Percentiles rank a stretch among this genome's conserved stretches.
Conservation (phyloP, 306 rosid genomes). For the Pyrus bretschneideri region DNA sequence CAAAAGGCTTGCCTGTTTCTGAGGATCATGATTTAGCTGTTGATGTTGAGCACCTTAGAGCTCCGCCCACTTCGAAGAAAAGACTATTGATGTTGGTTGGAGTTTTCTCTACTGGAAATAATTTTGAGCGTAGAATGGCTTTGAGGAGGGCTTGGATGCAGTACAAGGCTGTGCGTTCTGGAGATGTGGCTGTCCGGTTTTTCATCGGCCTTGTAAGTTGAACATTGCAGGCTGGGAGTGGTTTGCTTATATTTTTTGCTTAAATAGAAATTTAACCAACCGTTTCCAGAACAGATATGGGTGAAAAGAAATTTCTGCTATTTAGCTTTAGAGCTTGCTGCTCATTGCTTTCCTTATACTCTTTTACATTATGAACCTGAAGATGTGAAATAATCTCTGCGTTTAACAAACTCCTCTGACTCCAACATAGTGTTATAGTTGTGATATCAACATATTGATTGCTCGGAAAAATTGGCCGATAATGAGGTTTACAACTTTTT, state of each 20-base stretch:
- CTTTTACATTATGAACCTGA: not conserved
- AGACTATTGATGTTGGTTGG: constrained; percentile 72
- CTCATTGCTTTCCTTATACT: not conserved
- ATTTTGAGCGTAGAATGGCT: constrained; percentile 93
- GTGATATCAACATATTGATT: not conserved
- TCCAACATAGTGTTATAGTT: not conserved
- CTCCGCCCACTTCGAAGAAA: constrained; percentile 54
- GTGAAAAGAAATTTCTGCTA: too few relatives aligned
- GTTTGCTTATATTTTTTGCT: not conserved
- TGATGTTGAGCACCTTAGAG: constrained; percentile 65
- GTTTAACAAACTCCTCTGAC: not conserved
- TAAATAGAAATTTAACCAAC: not conserved
- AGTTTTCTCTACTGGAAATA: constrained; percentile 84
- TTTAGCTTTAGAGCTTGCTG: not conserved
- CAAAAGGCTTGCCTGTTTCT: constrained; percentile 83
- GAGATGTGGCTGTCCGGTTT: constrained; percentile 82
- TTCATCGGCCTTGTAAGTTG: constrained; percentile 92
- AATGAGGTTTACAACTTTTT: constrained; percentile 12
- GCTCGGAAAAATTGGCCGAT: not conserved
- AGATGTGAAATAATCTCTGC: not conserved
- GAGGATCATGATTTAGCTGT: constrained; percentile 63
- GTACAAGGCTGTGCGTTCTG: constrained; percentile 65
- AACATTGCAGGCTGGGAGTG: constrained; percentile 2
- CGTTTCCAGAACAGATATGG: not conserved
- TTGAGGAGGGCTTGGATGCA: constrained; percentile 98